Base-by-base conservation (phyloP, 306 rosid species). In the Boehmeria nivea region DNA sequence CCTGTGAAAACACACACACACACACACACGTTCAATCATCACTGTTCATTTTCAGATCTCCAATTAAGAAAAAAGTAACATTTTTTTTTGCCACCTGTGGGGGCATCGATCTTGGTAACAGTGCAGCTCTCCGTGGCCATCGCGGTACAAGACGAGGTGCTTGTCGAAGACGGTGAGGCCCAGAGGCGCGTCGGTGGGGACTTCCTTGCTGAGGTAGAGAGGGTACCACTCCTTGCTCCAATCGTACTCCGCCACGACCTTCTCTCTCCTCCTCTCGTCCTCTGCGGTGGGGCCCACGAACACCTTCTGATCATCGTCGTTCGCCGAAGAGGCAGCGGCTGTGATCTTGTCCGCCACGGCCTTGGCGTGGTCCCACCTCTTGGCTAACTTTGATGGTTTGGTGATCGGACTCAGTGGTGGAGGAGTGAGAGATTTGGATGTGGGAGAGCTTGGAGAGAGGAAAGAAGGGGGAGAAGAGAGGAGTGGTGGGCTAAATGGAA, bases 201-300 rank as follows among this genome's bases (percentile, higher is more conserved):
- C 70, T 59, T 82, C 63, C 76, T 60, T 33, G 20, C 96, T 64
- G 33, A 91, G 78, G 57, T 91, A 91, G 64, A 91, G 50, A 4
- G 99, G 99, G 68, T 91, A 91, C 99, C 99, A 91, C 67, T 91
- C 99, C 59, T 87, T 72, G 1, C 81, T 81, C 99, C 99, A 91
- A 13, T 84, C 77, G 49, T 91, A 91, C 4, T 83, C 87, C 27
- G 66, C 95, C 69, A 66, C 68, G 15, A 23, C 38, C 63, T 65
- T 69, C 8, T 54, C 71, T 48, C 66, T 75, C 43, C 62, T 72
- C 4, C 65, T 38, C 61, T 86, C 80, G 52, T 74, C 87, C 28
- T 78, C 88, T 7, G 51, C 59, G 6, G 83, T 53, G 49, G 88
- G 77, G 46, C 71, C 82, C 39, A 82, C 55, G 2, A 81, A 60